Evolutionary conservation across 2,329 filamentous ascomycete species (phyloP).

Genomic region (Achaetomium macrosporum): DNA sequence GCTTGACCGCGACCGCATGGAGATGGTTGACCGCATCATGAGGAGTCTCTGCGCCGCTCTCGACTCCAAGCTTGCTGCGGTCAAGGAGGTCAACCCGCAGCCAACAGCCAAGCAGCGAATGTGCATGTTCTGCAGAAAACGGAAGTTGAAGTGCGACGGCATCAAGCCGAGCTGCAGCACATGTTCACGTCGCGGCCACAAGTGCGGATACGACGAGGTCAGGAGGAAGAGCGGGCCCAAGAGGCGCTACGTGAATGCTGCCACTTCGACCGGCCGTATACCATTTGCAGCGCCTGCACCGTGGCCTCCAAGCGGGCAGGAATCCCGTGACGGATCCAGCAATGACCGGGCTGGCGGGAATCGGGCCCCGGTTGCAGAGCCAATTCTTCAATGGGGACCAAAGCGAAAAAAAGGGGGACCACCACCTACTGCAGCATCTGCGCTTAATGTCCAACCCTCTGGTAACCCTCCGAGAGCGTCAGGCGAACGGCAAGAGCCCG

Average conservation of each 20-base stretch:
- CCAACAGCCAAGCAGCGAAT: not conserved
- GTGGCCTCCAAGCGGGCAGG: no score
- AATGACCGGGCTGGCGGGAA: no score
- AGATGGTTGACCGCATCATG: conserved; percentile 23
- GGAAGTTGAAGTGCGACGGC: conserved; percentile 88
- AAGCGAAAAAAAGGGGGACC: no score
- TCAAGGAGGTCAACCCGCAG: not conserved
- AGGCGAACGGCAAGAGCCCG: not conserved
- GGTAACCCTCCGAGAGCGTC: no score
- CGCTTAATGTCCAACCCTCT: no score
- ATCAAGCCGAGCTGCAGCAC: conserved; percentile 79
- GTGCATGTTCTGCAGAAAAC: conserved; percentile 76
- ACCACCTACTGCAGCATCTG: no score
- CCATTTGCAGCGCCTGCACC: no score
- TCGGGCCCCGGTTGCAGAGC: no score
- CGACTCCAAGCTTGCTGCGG: conserved; percentile 15
- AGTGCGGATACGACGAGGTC: conserved; percentile 86
- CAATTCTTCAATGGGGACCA: no score
- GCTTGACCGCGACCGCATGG: not conserved
- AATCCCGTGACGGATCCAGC: no score
- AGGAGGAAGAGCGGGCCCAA: conserved; percentile 93
- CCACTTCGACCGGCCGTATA: no score
- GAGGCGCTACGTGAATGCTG: conserved; percentile 90
- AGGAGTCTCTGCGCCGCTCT: conserved; percentile 17
- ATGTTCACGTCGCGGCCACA: conserved; percentile 78